Evolutionary conservation across 805 yeast genomes (phyloP).

Genomic region (Metschnikowia colocasiae): DNA sequence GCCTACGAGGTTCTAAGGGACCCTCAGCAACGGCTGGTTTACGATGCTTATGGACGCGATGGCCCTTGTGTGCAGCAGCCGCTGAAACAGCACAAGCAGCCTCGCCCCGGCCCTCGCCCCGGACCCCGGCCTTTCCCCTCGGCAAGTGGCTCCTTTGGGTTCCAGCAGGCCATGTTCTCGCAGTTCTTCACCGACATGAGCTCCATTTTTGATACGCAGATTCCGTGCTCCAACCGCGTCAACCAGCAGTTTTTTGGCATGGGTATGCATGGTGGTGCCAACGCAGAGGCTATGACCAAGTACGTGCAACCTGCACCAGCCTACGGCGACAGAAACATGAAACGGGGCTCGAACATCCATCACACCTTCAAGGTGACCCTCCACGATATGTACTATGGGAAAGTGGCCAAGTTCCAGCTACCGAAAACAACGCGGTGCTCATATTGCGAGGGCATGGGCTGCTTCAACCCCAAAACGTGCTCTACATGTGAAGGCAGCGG

Average conservation of each 20-base stretch:
- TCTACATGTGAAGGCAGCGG: conserved; percentile 44
- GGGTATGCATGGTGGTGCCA: neutral
- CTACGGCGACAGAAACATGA: neutral
- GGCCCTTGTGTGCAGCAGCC: conserved; percentile 23
- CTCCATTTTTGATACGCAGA: conserved; percentile 20
- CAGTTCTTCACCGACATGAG: conserved; percentile 36
- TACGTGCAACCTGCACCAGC: conserved; percentile 12
- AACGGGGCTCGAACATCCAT: conserved; percentile 41
- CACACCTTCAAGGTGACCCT: conserved; percentile 53
- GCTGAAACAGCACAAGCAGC: conserved; percentile 1
- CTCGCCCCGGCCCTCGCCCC: neutral
- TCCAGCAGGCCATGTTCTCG: conserved; percentile 25
- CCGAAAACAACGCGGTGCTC: conserved; percentile 48
- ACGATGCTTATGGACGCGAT: conserved; percentile 51
- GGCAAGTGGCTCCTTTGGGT: conserved; percentile 9
- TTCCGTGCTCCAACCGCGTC: conserved; percentile 3
- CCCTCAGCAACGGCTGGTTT: conserved; percentile 40
- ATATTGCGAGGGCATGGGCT: conserved; percentile 54
- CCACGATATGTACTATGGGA: conserved; percentile 58
- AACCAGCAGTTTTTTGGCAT: conserved; percentile 8
- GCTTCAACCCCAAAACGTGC: conserved; percentile 33
- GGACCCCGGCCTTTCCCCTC: neutral
- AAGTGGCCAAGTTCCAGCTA: conserved; percentile 50
- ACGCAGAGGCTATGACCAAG: conserved; percentile 1
- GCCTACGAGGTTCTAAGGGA: conserved; percentile 66